Base-by-base conservation (phyloP, 805 yeast genomes). In the Barnettozyma sp. region DNA sequence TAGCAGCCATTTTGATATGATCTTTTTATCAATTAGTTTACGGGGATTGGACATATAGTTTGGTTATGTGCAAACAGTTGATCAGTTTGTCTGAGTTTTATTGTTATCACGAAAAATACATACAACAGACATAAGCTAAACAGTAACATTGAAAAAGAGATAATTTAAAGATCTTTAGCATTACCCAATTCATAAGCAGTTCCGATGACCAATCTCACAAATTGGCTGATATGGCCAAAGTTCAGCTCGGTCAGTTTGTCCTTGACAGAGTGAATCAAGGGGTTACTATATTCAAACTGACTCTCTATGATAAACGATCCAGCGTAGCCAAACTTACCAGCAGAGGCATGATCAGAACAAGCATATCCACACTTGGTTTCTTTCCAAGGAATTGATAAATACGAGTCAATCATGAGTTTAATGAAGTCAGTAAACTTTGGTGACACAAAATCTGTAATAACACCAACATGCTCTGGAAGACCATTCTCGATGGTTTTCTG, bases 301-400 rank as follows among this genome's bases (percentile, higher is more conserved):
- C 85, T 70, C 58, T 92, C 98, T 44, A 82, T 74, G 30, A 85
- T 82, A 58, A 86, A 83, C 22, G 86, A 73, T 8, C 86, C 71
- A 5, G 97, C 97, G 59, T 68, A 86, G 1, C 97, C 97, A 49
- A 72, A 73, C 54, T 81, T 77, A 34, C 76, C 58, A 1, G 95
- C 95, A 32, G 94, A 77, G 5, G 92, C 81, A 58, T 87, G 96
- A 62, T 90, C 97, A 13, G 94, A 81, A 59, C 97, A 88, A 0
- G 94, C 92, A 52, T 87, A 86, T 1, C 95, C 95, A 62, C 97
- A 90, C 39, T 64, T 47, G 10, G 94, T 81, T 49, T 82, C 92
- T 25, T 68, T 73, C 51, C 73, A 81, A 4, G 83, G 79, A 39
- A 87, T 82, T 16, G 60, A 50, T 47, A 86, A 70, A 59, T 86